Evolutionary conservation across 2,329 filamentous ascomycete species (phyloP).

Genomic region (Ceratocystis papillata): DNA sequence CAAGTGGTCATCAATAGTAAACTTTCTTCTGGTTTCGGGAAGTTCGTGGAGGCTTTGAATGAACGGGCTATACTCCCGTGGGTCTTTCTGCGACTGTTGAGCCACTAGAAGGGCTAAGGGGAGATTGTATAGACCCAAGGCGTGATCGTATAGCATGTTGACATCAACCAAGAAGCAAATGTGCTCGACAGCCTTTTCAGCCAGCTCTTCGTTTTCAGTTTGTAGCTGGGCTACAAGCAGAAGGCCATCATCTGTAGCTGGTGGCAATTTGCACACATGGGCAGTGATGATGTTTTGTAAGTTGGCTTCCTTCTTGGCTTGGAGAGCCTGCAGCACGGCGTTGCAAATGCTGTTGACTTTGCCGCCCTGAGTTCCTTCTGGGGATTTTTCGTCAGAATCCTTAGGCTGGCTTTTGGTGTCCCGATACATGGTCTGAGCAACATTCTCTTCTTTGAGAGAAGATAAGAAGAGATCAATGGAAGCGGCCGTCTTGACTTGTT

Average conservation of each 20-base stretch:
- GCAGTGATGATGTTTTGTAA: slow-evolving; percentile 90
- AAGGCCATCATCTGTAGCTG: slow-evolving; percentile 78
- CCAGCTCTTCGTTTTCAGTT: slow-evolving; percentile 56
- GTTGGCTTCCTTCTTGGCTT: slow-evolving; percentile 41
- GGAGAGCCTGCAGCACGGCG: slow-evolving; percentile 58
- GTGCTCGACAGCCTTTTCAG: slow-evolving; percentile 85
- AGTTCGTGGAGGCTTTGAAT: slow-evolving; percentile 76
- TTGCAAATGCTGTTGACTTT: slow-evolving; percentile 89
- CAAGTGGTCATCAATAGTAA: slow-evolving; percentile 82
- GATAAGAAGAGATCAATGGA: slow-evolving; percentile 88
- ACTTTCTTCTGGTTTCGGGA: slow-evolving; percentile 58
- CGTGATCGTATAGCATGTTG: slow-evolving; percentile 80
- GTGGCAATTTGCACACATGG: slow-evolving; percentile 84
- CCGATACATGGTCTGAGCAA: slow-evolving; percentile 85
- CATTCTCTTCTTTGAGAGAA: slow-evolving; percentile 81
- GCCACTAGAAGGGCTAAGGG: slow-evolving; percentile 83
- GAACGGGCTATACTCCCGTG: slow-evolving; percentile 89
- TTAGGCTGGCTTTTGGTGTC: slow-evolving; percentile 52
- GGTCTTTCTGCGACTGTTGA: slow-evolving; percentile 92
- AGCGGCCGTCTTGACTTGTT: slow-evolving; percentile 70
- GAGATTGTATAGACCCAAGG: slow-evolving; percentile 81
- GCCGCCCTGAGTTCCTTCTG: slow-evolving; percentile 27
- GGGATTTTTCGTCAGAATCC: slow-evolving; percentile 19
- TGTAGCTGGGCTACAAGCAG: slow-evolving; percentile 65
- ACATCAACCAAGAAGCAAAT: slow-evolving; percentile 96